These are phyloP conservation scores for Pelargonium nanum DNA, from an alignment of 345 rosid species.

Conservation along the genomic window DNA sequence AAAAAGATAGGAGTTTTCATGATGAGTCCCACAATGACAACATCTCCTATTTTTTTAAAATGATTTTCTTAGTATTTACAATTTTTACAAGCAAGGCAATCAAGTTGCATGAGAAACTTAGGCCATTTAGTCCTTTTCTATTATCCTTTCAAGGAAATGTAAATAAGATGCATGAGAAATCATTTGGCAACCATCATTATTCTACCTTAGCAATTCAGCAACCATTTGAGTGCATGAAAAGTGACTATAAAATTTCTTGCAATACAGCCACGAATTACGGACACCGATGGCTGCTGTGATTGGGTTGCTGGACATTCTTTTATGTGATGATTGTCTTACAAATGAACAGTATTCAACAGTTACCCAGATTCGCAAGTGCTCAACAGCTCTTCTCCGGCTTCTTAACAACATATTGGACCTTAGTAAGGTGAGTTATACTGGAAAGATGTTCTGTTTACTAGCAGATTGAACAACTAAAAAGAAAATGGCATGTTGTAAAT, in stretches of 20 bases:
- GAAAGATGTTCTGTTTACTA: neutral
- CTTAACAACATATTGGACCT: conserved; percentile 90
- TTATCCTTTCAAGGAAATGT: too few relatives aligned
- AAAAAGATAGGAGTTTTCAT: too few relatives aligned
- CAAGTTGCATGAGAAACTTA: too few relatives aligned
- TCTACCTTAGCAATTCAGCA: too few relatives aligned
- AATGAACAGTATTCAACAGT: conserved; percentile 87
- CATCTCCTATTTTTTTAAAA: too few relatives aligned
- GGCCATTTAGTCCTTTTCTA: too few relatives aligned
- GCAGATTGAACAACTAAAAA: neutral
- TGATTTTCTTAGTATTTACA: too few relatives aligned
- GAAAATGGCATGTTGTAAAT: too few relatives aligned
- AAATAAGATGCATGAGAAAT: too few relatives aligned
- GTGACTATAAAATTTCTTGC: conserved; percentile 4
- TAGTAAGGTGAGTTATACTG: conserved; percentile 65
- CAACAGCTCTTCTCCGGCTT: conserved; percentile 86
- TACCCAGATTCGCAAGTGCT: conserved; percentile 89
- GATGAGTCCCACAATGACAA: too few relatives aligned
- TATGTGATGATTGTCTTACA: conserved; percentile 76
- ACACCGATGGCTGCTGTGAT: conserved; percentile 99
- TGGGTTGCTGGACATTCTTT: conserved; percentile 86
- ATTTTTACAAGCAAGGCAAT: too few relatives aligned
- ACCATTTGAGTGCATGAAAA: neutral
- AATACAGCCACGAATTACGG: conserved; percentile 85
- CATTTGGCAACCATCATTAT: too few relatives aligned